Evolutionary conservation across 2,329 filamentous ascomycete genomes (phyloP).

Genomic region (Fusarium anthophilum): DNA sequence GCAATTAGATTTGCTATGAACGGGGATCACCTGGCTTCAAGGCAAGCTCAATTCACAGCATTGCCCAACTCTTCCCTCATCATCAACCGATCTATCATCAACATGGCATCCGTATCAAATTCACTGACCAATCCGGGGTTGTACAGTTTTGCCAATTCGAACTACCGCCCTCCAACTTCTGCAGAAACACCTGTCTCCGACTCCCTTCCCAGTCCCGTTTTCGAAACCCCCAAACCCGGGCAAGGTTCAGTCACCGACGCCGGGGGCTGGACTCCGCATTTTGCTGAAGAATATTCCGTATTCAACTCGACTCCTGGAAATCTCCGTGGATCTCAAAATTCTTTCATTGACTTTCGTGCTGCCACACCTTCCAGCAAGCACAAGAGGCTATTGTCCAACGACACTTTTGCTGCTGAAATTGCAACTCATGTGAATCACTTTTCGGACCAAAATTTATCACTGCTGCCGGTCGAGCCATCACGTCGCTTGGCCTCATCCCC

Average conservation of each 20-base stretch:
- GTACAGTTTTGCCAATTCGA: constrained; percentile 70
- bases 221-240: constrained; percentile 64
- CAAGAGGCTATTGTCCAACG: constrained; percentile 63
- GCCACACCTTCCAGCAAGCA: constrained; percentile 52
- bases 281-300: constrained; percentile 72
- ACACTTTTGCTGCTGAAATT: constrained; percentile 60
- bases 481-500: constrained; percentile 68
- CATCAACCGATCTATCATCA: constrained; percentile 18
- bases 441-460: constrained; percentile 60
- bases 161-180: constrained; percentile 68
- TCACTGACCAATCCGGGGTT: constrained; percentile 48
- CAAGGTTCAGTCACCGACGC: constrained; percentile 59
- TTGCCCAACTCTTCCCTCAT: constrained; percentile 2
- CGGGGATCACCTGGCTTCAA: constrained; percentile 65
- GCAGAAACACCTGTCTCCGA: constrained; percentile 65
- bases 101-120: constrained; percentile 21
- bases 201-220: constrained; percentile 63
- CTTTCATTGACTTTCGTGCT: constrained; percentile 57
- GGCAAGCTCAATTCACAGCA: constrained; percentile 51
- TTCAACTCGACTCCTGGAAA: constrained; percentile 72
- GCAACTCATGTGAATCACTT: constrained; percentile 71
- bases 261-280: constrained; percentile 67
- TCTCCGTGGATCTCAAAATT: constrained; percentile 56
- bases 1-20: constrained; percentile 65
- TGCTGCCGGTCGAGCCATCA: constrained; percentile 69